Evolutionary conservation across 805 yeast genomes (phyloP).

Genomic region (Nakazawaea ernobii): DNA sequence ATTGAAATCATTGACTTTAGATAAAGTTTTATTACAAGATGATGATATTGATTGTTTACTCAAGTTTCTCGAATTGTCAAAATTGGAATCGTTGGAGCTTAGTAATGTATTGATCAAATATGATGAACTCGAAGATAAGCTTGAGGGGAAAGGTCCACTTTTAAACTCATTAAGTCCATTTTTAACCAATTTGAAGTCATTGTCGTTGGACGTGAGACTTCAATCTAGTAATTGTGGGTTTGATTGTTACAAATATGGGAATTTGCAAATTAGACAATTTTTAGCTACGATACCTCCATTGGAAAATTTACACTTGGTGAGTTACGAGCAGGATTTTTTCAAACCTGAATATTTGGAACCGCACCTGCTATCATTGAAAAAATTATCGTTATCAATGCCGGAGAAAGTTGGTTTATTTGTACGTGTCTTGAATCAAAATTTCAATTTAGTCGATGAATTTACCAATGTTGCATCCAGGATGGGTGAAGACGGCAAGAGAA

Average conservation of each 20-base stretch:
- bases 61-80: neutral
- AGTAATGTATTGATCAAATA: constrained; percentile 2
- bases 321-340: neutral
- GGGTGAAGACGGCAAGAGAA: neutral
- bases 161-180: neutral
- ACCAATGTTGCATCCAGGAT: neutral
- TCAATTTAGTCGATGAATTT: constrained; percentile 1
- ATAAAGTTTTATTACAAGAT: constrained; percentile 3
- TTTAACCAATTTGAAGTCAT: neutral
- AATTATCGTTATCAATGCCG: constrained; percentile 4
- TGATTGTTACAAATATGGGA: constrained; percentile 6
- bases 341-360: neutral
- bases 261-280: constrained; percentile 2
- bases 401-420: neutral
- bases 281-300: constrained; percentile 7
- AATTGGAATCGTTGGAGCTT: constrained; percentile 5
- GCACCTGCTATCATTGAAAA: constrained; percentile 1
- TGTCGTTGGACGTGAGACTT: constrained; percentile 9
- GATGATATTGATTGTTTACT: constrained; percentile 1
- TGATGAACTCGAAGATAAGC: constrained; percentile 1
- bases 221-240: constrained; percentile 3
- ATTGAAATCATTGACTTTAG: constrained; percentile 5
- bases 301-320: constrained; percentile 2
- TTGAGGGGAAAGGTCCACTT: neutral
- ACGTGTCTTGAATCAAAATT: neutral